Conservation (phyloP, 2,329 filamentous ascomycete genomes). For the Decorospora gaudefroyi region DNA sequence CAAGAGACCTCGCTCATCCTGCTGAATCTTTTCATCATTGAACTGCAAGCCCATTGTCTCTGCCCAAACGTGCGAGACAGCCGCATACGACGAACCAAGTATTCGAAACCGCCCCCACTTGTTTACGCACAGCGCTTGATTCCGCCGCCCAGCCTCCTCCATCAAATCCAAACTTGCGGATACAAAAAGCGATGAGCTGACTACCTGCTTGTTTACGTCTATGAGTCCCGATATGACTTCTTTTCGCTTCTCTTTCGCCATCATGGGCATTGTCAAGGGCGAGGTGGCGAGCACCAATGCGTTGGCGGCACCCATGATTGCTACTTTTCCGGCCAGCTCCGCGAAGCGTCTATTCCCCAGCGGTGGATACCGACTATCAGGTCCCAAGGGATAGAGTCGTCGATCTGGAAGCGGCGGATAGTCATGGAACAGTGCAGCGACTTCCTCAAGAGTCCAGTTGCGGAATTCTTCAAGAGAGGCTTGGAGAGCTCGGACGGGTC, state of each 20-base stretch:
- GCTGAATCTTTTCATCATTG: neutral
- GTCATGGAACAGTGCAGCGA: neutral
- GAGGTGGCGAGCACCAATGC: neutral
- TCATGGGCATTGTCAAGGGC: neutral
- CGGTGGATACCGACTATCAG: neutral
- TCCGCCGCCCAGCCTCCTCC: neutral
- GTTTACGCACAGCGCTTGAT: neutral
- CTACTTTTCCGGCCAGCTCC: neutral
- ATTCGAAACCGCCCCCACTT: constrained; percentile 1
- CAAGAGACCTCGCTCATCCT: neutral
- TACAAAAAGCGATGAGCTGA: neutral
- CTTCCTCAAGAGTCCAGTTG: neutral
- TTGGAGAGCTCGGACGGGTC: neutral
- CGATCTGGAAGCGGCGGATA: neutral
- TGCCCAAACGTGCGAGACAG: constrained; percentile 1
- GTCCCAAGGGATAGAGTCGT: neutral
- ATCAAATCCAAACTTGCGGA: neutral
- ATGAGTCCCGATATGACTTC: neutral
- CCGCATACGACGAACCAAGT: neutral
- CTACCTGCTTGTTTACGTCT: neutral
- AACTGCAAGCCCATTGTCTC: constrained; percentile 1
- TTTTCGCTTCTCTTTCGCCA: neutral
- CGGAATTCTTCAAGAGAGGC: neutral
- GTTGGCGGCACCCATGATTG: neutral
- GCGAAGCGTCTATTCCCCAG: neutral